Percentiles rank a stretch among this genome's conserved stretches.
Evolutionary conservation across 305 asterid genomes (phyloP).

Genomic region (Solanum hybrid): DNA sequence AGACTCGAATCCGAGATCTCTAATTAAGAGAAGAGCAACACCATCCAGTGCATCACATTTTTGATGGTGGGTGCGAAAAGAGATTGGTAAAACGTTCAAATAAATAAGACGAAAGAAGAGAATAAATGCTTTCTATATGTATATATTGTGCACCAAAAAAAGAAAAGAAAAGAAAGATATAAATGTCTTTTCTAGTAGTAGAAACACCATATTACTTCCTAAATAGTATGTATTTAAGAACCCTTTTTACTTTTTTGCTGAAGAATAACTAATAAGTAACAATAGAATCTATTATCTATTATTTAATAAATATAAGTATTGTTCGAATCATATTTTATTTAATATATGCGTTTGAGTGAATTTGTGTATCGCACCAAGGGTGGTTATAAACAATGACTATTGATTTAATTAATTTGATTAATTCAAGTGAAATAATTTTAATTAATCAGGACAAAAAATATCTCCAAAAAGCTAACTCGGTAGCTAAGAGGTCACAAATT

Average conservation of each 20-base stretch:
- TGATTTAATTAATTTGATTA: neutral
- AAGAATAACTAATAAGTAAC: neutral
- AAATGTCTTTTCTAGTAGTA: neutral
- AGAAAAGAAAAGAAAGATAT: neutral
- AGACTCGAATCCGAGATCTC: no score
- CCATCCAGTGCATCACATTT: neutral
- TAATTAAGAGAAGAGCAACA: no score
- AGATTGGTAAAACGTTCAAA: neutral
- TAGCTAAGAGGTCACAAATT: neutral
- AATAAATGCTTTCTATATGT: neutral
- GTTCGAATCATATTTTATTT: neutral
- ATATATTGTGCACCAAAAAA: neutral
- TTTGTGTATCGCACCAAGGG: neutral
- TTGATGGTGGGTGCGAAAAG: neutral
- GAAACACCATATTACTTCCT: neutral
- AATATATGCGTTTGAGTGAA: neutral
- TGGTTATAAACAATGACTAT: neutral
- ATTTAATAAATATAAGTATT: neutral
- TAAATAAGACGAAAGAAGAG: neutral
- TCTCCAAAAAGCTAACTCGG: neutral
- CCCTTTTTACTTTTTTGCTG: neutral
- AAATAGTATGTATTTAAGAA: neutral
- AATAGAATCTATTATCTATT: neutral
- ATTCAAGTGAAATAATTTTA: neutral
- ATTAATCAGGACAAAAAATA: neutral